Conservation (phyloP, 352 stramenopile species). For the Phytophthora macrochlamydospora region DNA sequence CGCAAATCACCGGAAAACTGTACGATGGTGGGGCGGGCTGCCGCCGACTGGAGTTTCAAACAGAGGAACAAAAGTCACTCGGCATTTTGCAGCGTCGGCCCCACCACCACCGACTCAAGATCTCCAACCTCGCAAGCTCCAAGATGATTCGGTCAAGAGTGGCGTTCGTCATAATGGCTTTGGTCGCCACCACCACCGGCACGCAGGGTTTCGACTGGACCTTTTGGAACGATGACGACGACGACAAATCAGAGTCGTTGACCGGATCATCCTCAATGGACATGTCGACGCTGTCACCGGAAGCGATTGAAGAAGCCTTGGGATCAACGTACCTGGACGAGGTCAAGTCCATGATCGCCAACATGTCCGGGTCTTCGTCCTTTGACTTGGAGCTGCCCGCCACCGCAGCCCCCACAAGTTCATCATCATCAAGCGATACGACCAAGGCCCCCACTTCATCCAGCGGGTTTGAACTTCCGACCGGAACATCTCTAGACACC, state of each 20-base stretch:
- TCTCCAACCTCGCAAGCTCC: neutral
- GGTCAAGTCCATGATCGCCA: slow-evolving; percentile 20
- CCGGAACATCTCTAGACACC: slow-evolving; percentile 6
- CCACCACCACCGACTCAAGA: slow-evolving; percentile 8
- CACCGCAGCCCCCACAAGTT: neutral
- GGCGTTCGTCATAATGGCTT: slow-evolving; percentile 10
- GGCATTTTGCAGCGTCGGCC: slow-evolving; percentile 28
- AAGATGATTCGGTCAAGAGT: slow-evolving; percentile 22
- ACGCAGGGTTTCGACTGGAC: slow-evolving; percentile 38
- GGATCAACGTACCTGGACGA: slow-evolving; percentile 35
- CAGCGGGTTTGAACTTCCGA: neutral
- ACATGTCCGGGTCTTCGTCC: slow-evolving; percentile 1
- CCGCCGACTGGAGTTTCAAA: slow-evolving; percentile 4
- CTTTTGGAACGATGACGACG: slow-evolving; percentile 36
- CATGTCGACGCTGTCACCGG: slow-evolving; percentile 24
- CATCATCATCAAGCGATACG: neutral
- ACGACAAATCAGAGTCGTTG: slow-evolving; percentile 6
- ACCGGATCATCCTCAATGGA: neutral
- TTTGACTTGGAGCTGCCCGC: neutral
- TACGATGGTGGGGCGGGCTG: slow-evolving; percentile 4
- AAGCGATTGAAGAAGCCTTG: slow-evolving; percentile 27
- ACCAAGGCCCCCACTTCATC: neutral
- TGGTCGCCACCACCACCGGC: slow-evolving; percentile 16
- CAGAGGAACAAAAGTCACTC: slow-evolving; percentile 15
- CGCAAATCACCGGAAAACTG: slow-evolving; percentile 19